Conservation (phyloP, 768 basidiomycete species). For the Boletus vinaceobasis region DNA sequence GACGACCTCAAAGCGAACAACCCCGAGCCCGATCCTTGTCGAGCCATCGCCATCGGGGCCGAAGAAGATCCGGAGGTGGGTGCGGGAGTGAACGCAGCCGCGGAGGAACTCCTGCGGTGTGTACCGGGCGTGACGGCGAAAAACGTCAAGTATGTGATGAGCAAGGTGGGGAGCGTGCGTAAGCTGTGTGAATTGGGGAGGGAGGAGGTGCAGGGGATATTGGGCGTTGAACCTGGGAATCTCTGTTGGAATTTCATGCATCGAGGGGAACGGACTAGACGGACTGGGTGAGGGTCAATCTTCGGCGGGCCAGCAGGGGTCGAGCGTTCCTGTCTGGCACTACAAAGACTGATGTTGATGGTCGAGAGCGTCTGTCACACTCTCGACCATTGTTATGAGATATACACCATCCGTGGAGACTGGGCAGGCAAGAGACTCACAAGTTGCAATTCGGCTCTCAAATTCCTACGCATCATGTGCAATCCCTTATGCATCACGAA, state of each 20-base stretch:
- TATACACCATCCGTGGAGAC: too few relatives aligned
- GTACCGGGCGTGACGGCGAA: slow-evolving; percentile 84
- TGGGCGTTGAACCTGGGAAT: slow-evolving; percentile 81
- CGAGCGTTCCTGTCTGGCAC: too few relatives aligned
- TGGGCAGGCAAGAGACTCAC: too few relatives aligned
- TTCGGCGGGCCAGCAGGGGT: too few relatives aligned
- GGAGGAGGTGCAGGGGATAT: slow-evolving; percentile 61
- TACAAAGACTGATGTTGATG: too few relatives aligned
- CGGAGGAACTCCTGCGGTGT: slow-evolving; percentile 78
- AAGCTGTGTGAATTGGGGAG: slow-evolving; percentile 67
- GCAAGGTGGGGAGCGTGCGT: slow-evolving; percentile 70
- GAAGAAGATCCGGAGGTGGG: slow-evolving; percentile 69
- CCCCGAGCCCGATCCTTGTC: slow-evolving; percentile 73
- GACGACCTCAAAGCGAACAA: slow-evolving; percentile 81
- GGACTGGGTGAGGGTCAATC: neutral
- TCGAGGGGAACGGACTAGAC: slow-evolving; percentile 46
- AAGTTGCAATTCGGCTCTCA: too few relatives aligned
- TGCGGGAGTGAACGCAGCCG: slow-evolving; percentile 65
- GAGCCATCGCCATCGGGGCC: slow-evolving; percentile 77
- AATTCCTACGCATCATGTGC: too few relatives aligned
- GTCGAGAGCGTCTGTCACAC: too few relatives aligned
- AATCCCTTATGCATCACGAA: too few relatives aligned
- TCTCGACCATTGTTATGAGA: too few relatives aligned
- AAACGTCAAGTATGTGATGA: slow-evolving; percentile 83
- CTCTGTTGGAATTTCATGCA: slow-evolving; percentile 81